Base-by-base conservation (phyloP, 2,329 filamentous ascomycete species). In the Keithomyces neogunnii region DNA sequence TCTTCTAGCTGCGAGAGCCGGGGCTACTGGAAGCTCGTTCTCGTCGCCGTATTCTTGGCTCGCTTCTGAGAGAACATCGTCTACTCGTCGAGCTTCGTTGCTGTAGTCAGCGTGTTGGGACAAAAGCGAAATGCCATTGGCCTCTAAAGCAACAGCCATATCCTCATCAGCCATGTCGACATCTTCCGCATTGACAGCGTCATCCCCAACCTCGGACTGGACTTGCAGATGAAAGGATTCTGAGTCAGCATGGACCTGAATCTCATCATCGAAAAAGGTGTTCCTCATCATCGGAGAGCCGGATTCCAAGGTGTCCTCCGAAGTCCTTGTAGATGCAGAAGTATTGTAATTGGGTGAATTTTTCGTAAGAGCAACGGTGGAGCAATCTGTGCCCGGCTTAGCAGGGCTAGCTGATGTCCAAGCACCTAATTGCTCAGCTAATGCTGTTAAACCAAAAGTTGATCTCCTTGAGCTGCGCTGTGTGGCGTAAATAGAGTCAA, bases 41-140 rank as follows among this genome's bases (percentile, higher is more conserved):
- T 87, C 84, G 57, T 87, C 82, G 2, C 76, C 82, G 59, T 85
- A 85, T 56, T 84, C 79, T 56, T 86, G 78, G 59, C 81, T 85
- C 1, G 77, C 76, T 54, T 84, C 80, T 0, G 82, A 85, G 3
- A 75, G 63, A 0, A 73, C 68, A 42, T 78, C 74, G 13, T 80
- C 75, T 47, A 66, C n/a, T 57, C 60, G 49, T 59, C 56, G 30
- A 38, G 55, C 30, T 30, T 44, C 40, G 11, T 8, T 7, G 40
- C 26, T 57, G 43, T 64, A 62, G n/a, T 56, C 56, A 45, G 64
- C 56, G 8, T 69, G 61, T 4, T 70, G 66, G 48, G 77, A 75
- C 63, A 80, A 64, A 9, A 80, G 61, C 2, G 80, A 82, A 75
- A 83, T 78, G 57, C 80, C 78, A 51, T 83, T 70, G 3, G 80